Base-by-base conservation (phyloP, 2,329 filamentous ascomycete species). In the Penicillium paneum region DNA sequence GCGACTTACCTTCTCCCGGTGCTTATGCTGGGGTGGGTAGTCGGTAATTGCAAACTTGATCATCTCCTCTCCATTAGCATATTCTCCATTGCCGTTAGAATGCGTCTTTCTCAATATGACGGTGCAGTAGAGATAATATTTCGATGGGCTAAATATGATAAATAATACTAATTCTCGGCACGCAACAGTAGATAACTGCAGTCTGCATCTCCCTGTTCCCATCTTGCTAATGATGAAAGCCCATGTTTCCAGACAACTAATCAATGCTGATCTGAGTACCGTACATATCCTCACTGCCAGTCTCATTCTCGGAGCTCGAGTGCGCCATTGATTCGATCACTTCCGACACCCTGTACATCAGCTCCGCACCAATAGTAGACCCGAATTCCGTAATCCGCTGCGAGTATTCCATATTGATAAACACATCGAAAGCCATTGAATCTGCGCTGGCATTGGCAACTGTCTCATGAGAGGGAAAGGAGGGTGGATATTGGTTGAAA, bases 11-110 rank as follows among this genome's bases (percentile, higher is more conserved):
- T 54, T 61, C 32, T 24, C 50, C 28, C 45, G 44, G 29, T 49
- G 46, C 42, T 38, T 43, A 55, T 34, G 8, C 28, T 57, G 56
- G 59, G 63, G 49, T 55, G 46, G 63, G 60, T 56, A 55, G 62
- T 62, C 60, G 63, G 63, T 67, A 70, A 69, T 63, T 61, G 59
- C 58, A 51, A 55, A 67, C 52, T 60, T 61, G 57, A 65, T 64
- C 64, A 62, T 71, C 68, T 70, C 67, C 67, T 60, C 69, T 71
- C 67, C 45, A 44, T 32, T 31, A 6, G 17, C 15, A 39, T 39
- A n/a, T 13, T 15, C 24, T 24, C 3, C 7, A 34, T 24, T 34
- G 28, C 41, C 5, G 15, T 21, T 15, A 8, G 19, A 24, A n/a
- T 21, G 12, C 8, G 8, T 41, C 41, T 31, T 41, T 28, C 12